These are phyloP conservation scores for Pleurotus citrinopileatus DNA, from an alignment of 768 basidiomycete species.

Conservation along the genomic window DNA sequence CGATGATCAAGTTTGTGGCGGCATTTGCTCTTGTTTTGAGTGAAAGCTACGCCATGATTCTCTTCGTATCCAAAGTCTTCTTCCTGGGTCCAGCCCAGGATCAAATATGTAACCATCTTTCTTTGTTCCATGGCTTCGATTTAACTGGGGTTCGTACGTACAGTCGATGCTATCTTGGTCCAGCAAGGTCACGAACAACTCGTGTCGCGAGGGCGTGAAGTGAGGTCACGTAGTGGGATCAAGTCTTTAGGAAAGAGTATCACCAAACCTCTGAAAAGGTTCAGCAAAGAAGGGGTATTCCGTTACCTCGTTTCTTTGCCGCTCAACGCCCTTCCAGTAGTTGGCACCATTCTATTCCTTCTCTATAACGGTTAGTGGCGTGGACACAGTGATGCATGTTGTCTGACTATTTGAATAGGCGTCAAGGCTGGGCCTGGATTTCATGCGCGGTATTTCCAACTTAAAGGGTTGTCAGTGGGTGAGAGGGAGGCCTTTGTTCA, in stretches of 20 bases:
- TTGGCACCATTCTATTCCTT: conserved; percentile 64
- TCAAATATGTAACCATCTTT: conserved; percentile 29
- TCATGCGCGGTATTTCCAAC: conserved; percentile 68
- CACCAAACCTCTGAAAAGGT: conserved; percentile 42
- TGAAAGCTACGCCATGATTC: conserved; percentile 36
- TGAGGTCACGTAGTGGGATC: conserved; percentile 30
- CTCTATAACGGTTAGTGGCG: conserved; percentile 42
- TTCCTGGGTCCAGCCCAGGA: conserved; percentile 34
- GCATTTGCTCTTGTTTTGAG: conserved; percentile 44
- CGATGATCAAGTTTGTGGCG: conserved; percentile 41
- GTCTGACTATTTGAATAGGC: conserved; percentile 21
- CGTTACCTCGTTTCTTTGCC: conserved; percentile 65
- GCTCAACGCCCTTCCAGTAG: conserved; percentile 62
- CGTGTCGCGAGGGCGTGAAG: conserved; percentile 28
- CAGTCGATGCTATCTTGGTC: conserved; percentile 35
- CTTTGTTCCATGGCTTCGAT: conserved; percentile 6
- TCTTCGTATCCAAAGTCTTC: conserved; percentile 33
- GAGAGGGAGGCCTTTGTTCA: conserved; percentile 45
- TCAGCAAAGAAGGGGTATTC: conserved; percentile 43
- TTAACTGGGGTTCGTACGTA: conserved; percentile 2
- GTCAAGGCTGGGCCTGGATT: conserved; percentile 50
- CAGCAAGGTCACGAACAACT: conserved; percentile 31
- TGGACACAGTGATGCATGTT: neutral
- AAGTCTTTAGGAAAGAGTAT: conserved; percentile 48
- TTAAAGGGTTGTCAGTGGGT: conserved; percentile 49